Evolutionary conservation across 2,329 filamentous ascomycete genomes (phyloP), one percentile per base, ranked within the genome.

Genomic region (Stachybotrys elegans): DNA sequence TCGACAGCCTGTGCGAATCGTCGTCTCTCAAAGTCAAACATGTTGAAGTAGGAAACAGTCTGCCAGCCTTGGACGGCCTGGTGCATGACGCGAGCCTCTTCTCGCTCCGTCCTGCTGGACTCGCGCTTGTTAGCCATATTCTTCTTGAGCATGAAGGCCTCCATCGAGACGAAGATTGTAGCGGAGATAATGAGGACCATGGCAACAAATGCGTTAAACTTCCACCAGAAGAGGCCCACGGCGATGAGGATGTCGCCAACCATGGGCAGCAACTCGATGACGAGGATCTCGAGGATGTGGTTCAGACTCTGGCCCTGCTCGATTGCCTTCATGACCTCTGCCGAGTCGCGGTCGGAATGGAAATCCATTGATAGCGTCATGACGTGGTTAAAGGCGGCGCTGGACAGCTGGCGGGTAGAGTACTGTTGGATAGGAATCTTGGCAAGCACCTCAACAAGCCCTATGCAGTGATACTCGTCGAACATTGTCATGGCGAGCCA

Each of bases 361-460:
- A 86, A 88, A 48, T 86, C 81, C 66, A 83, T 83, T 0, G 81
- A 83, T 1, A 87, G 68, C n/a, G 68, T 70, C 73, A 88, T 81
- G 25, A 88, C 73, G 46, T 88, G 83, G 45, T 75, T 71, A 57
- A 86, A 88, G 0, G 82, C 77, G 3, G 79, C 72, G 2, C 75
- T 75, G 11, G 73, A 76, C 38, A 88, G 71, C 16, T 72, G 69
- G 39, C 73, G 69, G 49, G 82, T 79, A 3, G 63, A 63, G 14
- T 59, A 66, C 27, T 65, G 62, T 51, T 57, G 54, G 11, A 65
- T 62, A 0, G 63, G 61, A 1, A 65, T 62, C 35, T 62, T 64
- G 39, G 55, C 54, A 17, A 65, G 27, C 1, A 37, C 29, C 20
- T 57, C 40, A 2, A 64, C 31, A 0, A 59, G 12, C 0, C 48